Conservation (phyloP, 192 early-diverging fungal species). For the Backusella liffmaniae region DNA sequence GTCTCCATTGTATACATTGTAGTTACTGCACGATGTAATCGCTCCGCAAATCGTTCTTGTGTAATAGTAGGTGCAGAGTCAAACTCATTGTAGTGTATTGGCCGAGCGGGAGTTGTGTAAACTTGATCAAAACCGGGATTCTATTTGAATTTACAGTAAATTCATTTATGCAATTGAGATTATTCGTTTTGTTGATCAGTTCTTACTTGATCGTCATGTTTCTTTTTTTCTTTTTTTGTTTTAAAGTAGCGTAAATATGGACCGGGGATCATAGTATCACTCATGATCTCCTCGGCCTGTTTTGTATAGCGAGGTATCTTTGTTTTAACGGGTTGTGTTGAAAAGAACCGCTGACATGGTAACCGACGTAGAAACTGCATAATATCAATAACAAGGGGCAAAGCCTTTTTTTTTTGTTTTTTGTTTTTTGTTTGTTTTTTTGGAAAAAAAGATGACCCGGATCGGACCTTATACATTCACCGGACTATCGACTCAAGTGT, state of each 20-base stretch:
- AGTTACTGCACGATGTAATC: constrained; percentile 29
- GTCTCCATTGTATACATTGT: constrained; percentile 28
- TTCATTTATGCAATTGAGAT: not conserved
- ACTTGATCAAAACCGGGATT: constrained; percentile 4
- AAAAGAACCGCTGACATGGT: not conserved
- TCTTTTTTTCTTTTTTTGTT: constrained; percentile 17
- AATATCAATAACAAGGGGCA: not conserved
- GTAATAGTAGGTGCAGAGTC: constrained; percentile 29
- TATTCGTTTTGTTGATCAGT: not conserved
- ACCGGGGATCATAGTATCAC: constrained; percentile 28
- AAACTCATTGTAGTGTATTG: constrained; percentile 22
- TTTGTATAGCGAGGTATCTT: constrained; percentile 12
- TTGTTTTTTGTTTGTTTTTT: not conserved
- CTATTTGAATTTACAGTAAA: not conserved
- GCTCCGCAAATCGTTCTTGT: constrained; percentile 32
- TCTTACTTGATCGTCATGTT: not conserved
- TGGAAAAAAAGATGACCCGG: not conserved
- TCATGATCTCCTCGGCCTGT: constrained; percentile 6
- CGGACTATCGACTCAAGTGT: not conserved
- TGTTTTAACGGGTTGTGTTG: not conserved
- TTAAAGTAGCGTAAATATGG: constrained; percentile 18
- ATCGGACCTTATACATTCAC: not conserved
- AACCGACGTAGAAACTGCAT: constrained; percentile 2
- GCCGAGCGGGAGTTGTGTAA: constrained; percentile 18
- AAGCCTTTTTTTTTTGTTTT: not conserved